Conservation (phyloP, 257 asterid species). For the Solanum neorickii region DNA sequence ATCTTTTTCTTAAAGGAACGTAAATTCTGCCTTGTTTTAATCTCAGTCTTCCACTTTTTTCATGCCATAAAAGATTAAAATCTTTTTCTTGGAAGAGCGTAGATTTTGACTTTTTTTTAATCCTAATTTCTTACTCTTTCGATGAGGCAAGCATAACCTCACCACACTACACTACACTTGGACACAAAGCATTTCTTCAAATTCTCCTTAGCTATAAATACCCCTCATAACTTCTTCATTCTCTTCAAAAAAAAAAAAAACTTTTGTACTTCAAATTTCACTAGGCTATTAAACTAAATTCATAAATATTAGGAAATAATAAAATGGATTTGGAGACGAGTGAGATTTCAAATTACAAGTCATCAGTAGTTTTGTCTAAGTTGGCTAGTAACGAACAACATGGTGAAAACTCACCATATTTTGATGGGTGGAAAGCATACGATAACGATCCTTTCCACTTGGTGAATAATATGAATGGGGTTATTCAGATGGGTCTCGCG, state of each 20-base stretch:
- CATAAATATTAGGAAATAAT: background rate
- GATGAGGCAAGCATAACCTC: background rate
- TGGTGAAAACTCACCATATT: conserved; percentile 76
- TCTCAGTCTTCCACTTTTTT: background rate
- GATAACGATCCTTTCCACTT: conserved; percentile 68
- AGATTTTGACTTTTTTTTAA: background rate
- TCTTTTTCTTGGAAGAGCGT: background rate
- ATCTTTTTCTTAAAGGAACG: background rate
- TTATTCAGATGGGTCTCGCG: conserved; percentile 88
- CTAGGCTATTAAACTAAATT: background rate
- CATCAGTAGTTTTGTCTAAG: conserved; percentile 26
- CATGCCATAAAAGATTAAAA: background rate
- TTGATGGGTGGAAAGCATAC: conserved; percentile 89
- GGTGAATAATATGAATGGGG: conserved; percentile 43
- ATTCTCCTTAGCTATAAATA: background rate
- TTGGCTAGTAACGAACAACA: conserved; percentile 49
- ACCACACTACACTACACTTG: background rate
- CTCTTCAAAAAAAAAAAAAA: background rate
- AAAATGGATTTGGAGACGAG: background rate
- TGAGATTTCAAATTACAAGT: background rate
- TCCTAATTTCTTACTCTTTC: background rate
- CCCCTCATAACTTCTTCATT: background rate
- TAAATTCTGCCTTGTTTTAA: too few relatives aligned
- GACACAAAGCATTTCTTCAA: background rate
- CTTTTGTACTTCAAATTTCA: background rate